phyloP scores from a whole-genome alignment of 768 basidiomycete genomes.

The Amanita brunnescens region DNA sequence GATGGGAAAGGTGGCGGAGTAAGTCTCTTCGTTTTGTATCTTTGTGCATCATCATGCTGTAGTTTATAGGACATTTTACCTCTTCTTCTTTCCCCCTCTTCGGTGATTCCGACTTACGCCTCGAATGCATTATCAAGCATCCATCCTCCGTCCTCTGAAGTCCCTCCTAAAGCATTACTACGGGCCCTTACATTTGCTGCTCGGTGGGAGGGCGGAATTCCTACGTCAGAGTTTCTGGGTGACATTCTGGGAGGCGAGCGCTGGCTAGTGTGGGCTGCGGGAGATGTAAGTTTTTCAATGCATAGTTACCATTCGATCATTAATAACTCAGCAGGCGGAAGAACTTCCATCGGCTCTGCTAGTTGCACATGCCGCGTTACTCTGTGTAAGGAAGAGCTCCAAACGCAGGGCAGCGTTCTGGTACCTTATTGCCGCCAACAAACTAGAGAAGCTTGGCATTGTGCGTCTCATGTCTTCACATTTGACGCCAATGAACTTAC shows the following conservation, averaged over 20 bases:
- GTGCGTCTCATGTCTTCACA: constrained; percentile 36
- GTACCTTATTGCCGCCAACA: constrained; percentile 70
- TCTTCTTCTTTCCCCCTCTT: constrained; percentile 58
- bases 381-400: constrained; percentile 50
- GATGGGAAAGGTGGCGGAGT: constrained; percentile 86
- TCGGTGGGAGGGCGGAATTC: constrained; percentile 69
- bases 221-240: constrained; percentile 46
- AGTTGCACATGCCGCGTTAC: constrained; percentile 68
- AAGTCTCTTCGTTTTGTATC: constrained; percentile 26
- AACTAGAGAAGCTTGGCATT: constrained; percentile 77
- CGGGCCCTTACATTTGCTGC: constrained; percentile 60
- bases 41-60: neutral
- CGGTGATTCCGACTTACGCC: constrained; percentile 50
- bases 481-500: neutral
- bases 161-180: constrained; percentile 57
- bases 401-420: constrained; percentile 65
- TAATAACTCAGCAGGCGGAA: constrained; percentile 50
- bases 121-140: constrained; percentile 49
- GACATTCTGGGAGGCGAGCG: constrained; percentile 63
- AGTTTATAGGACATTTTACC: constrained; percentile 70
- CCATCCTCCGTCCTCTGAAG: constrained; percentile 34
- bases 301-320: neutral
- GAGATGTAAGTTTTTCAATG: constrained; percentile 47
- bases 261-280: constrained; percentile 83
- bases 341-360: constrained; percentile 76